Base-by-base conservation (phyloP, 768 basidiomycete species). In the Boletus barrowsii region DNA sequence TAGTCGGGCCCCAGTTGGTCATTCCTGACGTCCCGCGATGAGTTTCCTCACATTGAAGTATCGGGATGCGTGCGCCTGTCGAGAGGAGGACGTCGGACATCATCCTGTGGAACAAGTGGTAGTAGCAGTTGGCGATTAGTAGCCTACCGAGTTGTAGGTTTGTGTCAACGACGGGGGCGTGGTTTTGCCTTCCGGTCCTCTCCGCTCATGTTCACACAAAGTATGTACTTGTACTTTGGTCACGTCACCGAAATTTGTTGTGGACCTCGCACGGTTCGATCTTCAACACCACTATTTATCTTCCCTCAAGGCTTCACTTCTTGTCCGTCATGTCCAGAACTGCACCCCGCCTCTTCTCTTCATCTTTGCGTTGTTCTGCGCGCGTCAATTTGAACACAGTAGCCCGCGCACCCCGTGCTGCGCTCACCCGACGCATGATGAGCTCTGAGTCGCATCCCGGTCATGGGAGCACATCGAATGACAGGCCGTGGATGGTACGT, bases 401-500 rank as follows among this genome's bases (percentile, higher is more conserved):
- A 32, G 33, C 54, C 20, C 59, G 58, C 37, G 51, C 63, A 43
- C 35, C 58, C 15, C 62, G 62, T 39, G 15, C 50, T 49, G 43
- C 53, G 24, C 40, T 58, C 48, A 44, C 62, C 49, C 62, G 59
- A 42, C 71, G 69, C 29, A 61, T 49, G 57, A 62, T 64, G 62
- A 67, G 63, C 30, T 67, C 70, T 15, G 60, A 51, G 49, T 58
- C 62, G 36, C 60, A 67, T 59, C 47, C 58, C 29, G 11, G 54
- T 42, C 68, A 68, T 37, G 47, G 50, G 10, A 51, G 55, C 20
- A 13, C 57, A 18, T 45, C 61, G 4, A 64, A 44, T 35, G 69
- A 71, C 46, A 63, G 36, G 14, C 57, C 60, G 13, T 71, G 69
- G 69, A 71, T 71, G 14, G 69, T 71, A 33, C 33, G 71, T 62